phyloP scores from a whole-genome alignment of 2,329 filamentous ascomycete species.

The Drechslerella coelobrocha region DNA sequence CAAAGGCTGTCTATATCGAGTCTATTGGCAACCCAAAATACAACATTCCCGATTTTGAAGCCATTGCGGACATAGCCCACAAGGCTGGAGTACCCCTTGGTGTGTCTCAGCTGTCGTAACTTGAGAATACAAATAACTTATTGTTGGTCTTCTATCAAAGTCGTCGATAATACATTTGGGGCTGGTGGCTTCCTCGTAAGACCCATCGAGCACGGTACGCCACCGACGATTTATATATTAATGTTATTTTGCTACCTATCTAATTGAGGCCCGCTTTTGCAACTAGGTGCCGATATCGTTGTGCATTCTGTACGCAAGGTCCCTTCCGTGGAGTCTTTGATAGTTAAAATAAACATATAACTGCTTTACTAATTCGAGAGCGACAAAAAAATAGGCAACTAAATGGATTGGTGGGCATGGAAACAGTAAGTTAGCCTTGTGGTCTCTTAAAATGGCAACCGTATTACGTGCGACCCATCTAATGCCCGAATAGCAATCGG shows the following conservation, averaged over 20 bases:
- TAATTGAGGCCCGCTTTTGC: not conserved
- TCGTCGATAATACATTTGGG: conserved; percentile 94
- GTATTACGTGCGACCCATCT: too few species aligned
- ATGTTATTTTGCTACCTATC: not conserved
- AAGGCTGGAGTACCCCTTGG: conserved; percentile 66
- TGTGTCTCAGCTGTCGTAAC: conserved; percentile 19
- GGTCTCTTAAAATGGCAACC: not conserved
- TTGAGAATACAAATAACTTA: conserved; percentile 53
- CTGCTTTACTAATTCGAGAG: not conserved
- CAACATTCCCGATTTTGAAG: conserved; percentile 89
- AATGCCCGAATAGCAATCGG: conserved; percentile 23
- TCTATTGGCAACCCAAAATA: conserved; percentile 93
- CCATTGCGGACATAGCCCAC: conserved; percentile 80
- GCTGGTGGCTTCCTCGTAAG: conserved; percentile 87
- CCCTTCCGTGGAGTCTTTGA: too few species aligned
- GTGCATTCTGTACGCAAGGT: conserved; percentile 81
- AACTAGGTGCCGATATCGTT: conserved; percentile 78
- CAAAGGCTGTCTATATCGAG: conserved; percentile 90
- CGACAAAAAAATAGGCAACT: conserved; percentile 15
- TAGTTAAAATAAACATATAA: not conserved
- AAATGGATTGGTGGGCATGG: conserved; percentile 96
- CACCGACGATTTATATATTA: not conserved
- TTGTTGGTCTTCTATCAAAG: conserved; percentile 33
- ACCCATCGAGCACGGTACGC: conserved; percentile 76
- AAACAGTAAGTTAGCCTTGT: conserved; percentile 68